Percentiles rank a stretch among this genome's conserved stretches.
Conservation (phyloP, 2,329 filamentous ascomycete genomes). For the Exutisphaerella laricina region DNA sequence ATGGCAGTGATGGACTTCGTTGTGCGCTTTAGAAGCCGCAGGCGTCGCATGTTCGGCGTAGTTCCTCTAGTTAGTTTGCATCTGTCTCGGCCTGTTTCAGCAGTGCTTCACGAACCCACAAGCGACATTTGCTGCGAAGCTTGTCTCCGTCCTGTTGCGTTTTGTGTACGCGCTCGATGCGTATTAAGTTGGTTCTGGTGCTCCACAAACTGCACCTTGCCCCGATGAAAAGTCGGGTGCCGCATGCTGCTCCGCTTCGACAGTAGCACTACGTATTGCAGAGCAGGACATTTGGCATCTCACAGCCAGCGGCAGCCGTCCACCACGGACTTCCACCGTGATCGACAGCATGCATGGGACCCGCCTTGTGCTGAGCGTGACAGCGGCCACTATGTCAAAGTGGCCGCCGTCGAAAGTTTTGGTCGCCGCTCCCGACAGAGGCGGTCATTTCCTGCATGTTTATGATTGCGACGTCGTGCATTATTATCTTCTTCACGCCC, state of each 20-base stretch:
- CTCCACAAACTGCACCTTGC: conserved; percentile 5
- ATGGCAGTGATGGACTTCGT: too few species aligned
- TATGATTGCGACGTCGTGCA: conserved; percentile 6
- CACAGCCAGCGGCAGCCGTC: conserved; percentile 10
- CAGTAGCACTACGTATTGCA: conserved; percentile 6
- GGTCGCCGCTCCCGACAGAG: neutral
- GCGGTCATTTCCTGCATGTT: conserved; percentile 12
- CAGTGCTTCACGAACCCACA: conserved; percentile 17
- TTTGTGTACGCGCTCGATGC: conserved; percentile 9
- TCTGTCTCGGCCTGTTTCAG: conserved; percentile 15
- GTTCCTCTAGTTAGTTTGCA: conserved; percentile 4
- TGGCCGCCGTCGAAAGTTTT: conserved; percentile 12
- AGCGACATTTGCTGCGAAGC: conserved; percentile 22
- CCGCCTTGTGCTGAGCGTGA: conserved; percentile 13
- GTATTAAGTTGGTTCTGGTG: conserved; percentile 8
- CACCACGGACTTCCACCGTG: conserved; percentile 1
- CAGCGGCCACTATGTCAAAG: conserved; percentile 14
- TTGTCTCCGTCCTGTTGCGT: conserved; percentile 16
- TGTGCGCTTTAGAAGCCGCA: conserved; percentile 1
- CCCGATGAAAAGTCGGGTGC: conserved; percentile 3
- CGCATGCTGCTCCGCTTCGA: conserved; percentile 8
- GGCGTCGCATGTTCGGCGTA: conserved; percentile 3
- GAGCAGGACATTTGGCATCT: conserved; percentile 7
- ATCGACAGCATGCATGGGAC: conserved; percentile 19
- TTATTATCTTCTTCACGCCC: too few species aligned